These are phyloP conservation scores for Pichia sp. DNA, from an alignment of 1,139 yeast genomes.

Conservation along the genomic window DNA sequence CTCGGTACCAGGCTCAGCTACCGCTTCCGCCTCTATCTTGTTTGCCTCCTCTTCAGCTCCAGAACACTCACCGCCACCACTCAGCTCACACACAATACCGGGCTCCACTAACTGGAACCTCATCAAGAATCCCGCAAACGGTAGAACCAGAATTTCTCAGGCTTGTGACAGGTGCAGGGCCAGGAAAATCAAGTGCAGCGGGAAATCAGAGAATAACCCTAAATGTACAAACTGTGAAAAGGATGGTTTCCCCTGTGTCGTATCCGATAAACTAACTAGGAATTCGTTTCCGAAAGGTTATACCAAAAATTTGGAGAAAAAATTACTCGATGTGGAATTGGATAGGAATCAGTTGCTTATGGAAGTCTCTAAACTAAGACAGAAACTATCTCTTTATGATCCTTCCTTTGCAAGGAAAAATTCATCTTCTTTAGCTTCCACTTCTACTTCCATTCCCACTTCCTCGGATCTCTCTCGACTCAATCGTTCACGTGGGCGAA, in stretches of 20 bases:
- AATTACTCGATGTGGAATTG: conserved; percentile 52
- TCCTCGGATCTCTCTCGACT: too few species aligned
- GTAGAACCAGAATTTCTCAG: conserved; percentile 49
- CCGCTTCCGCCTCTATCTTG: too few species aligned
- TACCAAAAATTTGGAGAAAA: conserved; percentile 63
- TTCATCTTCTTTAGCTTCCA: too few species aligned
- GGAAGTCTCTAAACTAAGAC: conserved; percentile 22
- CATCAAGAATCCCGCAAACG: conserved; percentile 29
- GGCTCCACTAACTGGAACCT: conserved; percentile 24
- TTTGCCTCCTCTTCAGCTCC: too few species aligned
- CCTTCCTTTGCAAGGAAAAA: too few species aligned
- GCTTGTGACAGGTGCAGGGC: conserved; percentile 78
- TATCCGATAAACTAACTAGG: conserved; percentile 64
- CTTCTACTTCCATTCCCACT: too few species aligned
- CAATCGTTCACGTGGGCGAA: too few species aligned
- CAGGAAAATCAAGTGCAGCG: conserved; percentile 72
- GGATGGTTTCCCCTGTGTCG: conserved; percentile 60
- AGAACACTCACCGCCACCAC: background rate
- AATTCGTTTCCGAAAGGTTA: conserved; percentile 72
- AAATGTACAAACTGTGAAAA: conserved; percentile 56
- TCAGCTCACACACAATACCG: background rate
- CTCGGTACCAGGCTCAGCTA: too few species aligned
- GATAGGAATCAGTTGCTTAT: conserved; percentile 38
- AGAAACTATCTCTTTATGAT: conserved; percentile 5
- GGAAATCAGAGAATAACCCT: conserved; percentile 43